Evolutionary conservation across 371 early-diverging fungal species (phyloP).

Genomic region (Actinomortierella wolfii): DNA sequence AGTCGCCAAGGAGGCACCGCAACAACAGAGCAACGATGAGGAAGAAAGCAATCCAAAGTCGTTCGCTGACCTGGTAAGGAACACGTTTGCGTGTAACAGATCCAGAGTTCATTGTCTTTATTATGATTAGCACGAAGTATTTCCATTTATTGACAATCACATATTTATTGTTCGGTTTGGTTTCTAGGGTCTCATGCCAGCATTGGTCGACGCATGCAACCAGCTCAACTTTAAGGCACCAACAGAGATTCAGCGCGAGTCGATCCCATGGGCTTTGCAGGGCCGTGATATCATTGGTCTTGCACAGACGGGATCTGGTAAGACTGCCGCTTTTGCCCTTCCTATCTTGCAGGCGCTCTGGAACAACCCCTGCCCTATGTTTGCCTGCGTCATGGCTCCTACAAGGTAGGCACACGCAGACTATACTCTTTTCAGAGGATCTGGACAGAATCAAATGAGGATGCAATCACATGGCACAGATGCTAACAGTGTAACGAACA

Average conservation of each 20-base stretch:
- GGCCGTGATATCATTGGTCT: constrained; percentile 95
- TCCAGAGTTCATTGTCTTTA: too few species aligned
- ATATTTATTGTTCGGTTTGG: neutral
- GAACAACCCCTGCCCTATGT: constrained; percentile 88
- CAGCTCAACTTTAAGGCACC: constrained; percentile 89
- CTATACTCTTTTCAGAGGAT: too few species aligned
- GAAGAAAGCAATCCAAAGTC: constrained; percentile 1
- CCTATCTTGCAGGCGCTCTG: constrained; percentile 94
- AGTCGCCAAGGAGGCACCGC: constrained; percentile 1
- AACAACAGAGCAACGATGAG: constrained; percentile 4
- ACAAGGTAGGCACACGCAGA: constrained; percentile 71
- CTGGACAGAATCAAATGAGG: too few species aligned
- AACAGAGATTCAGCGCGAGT: constrained; percentile 91
- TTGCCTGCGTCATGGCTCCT: constrained; percentile 97
- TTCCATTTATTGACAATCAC: neutral
- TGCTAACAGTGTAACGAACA: too few species aligned
- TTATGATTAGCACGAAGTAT: neutral
- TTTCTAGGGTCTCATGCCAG: constrained; percentile 86
- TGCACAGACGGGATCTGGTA: constrained; percentile 98
- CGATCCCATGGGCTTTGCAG: constrained; percentile 89
- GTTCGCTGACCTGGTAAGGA: constrained; percentile 18
- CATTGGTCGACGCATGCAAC: constrained; percentile 88
- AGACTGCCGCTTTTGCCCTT: constrained; percentile 97
- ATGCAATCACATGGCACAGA: too few species aligned
- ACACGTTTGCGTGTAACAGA: too few species aligned